These are phyloP conservation scores for Citropsis articulata DNA, from an alignment of 345 rosid species.

Conservation along the genomic window DNA sequence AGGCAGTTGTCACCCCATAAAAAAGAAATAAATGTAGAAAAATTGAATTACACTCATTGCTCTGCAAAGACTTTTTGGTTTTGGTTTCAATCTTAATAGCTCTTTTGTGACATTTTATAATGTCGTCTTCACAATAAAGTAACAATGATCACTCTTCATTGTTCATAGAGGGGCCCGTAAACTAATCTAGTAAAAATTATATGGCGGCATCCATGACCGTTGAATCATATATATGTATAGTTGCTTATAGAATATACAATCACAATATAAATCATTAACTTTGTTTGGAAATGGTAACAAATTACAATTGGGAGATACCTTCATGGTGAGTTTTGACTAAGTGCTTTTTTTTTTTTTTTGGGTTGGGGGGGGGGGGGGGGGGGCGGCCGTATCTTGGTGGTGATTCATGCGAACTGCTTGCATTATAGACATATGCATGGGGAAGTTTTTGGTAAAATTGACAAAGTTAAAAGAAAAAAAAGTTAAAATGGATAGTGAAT, in stretches of 20 bases:
- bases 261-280: not conserved
- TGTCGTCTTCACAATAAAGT: too few relatives aligned
- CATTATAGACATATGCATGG: not conserved
- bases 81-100: too few relatives aligned
- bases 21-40: too few relatives aligned
- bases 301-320: not conserved
- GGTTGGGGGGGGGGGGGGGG: accelerated
- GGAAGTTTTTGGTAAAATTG: not conserved
- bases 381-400: not conserved
- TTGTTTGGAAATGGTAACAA: not conserved
- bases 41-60: too few relatives aligned
- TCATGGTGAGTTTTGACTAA: not conserved
- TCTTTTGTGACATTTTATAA: too few relatives aligned
- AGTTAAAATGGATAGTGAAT: not conserved
- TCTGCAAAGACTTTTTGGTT: too few relatives aligned
- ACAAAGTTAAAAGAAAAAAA: too few relatives aligned
- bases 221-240: not conserved
- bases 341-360: too few relatives aligned
- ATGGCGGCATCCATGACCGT: not conserved
- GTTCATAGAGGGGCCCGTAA: not conserved
- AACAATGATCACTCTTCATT: not conserved
- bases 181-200: not conserved
- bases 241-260: not conserved
- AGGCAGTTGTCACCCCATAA: too few relatives aligned
- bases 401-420: not conserved